phyloP scores from a whole-genome alignment of 768 basidiomycete genomes.

The Mrakia blollopis region DNA sequence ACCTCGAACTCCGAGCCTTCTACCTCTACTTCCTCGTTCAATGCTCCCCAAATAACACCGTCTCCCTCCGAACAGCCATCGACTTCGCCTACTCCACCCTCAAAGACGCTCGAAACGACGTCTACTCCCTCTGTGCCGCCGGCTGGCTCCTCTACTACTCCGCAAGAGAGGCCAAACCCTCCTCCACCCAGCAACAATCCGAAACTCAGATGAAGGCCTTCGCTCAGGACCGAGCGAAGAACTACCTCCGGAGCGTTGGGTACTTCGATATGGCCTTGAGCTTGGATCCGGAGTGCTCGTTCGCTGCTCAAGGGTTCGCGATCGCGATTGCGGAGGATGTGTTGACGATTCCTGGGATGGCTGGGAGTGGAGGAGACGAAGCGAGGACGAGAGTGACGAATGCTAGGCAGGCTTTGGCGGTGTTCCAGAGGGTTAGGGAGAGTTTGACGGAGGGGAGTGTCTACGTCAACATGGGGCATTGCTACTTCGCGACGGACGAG shows the following conservation, averaged over 20 bases:
- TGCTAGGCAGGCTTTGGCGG: slow-evolving; percentile 77
- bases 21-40: slow-evolving; percentile 84
- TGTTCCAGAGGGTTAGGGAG: slow-evolving; percentile 88
- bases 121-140: slow-evolving; percentile 84
- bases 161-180: slow-evolving; percentile 60
- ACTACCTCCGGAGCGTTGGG: slow-evolving; percentile 77
- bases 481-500: slow-evolving; percentile 86
- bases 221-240: slow-evolving; percentile 60
- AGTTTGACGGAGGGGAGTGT: slow-evolving; percentile 75
- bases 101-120: slow-evolving; percentile 76
- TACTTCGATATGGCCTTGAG: slow-evolving; percentile 87
- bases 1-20: slow-evolving; percentile 83
- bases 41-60: slow-evolving; percentile 44
- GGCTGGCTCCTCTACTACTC: slow-evolving; percentile 82
- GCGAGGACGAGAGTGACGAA: slow-evolving; percentile 45
- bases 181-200: slow-evolving; percentile 45
- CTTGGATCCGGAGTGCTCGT: slow-evolving; percentile 76
- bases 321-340: slow-evolving; percentile 91
- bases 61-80: slow-evolving; percentile 60
- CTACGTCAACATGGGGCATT: slow-evolving; percentile 94
- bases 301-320: slow-evolving; percentile 91
- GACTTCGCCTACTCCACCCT: slow-evolving; percentile 87
- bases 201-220: slow-evolving; percentile 46
- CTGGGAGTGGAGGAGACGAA: slow-evolving; percentile 46
- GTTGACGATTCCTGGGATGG: slow-evolving; percentile 54